Evolutionary conservation across 768 basidiomycete genomes (phyloP), one percentile per base, ranked within the genome.

Genomic region (Hydnomerulius pinastri): DNA sequence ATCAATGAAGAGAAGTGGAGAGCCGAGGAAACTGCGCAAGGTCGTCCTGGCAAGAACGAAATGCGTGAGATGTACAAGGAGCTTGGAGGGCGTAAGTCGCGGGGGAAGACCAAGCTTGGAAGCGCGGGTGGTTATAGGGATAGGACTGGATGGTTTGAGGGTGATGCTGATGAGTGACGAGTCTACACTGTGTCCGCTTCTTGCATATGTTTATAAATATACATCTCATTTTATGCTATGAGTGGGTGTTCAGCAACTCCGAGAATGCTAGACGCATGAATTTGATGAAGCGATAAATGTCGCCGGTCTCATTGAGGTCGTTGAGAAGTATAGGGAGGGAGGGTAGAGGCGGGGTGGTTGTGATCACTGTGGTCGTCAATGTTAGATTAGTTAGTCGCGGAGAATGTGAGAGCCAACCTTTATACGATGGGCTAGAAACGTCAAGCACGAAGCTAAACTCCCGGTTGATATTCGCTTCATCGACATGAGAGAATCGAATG

Each of bases 61-160:
- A 92, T 93, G 87, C 80, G 93, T 33, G 88, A 87, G 60, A 85
- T 87, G 78, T 97, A 96, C 73, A 95, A 95, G 71, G 87, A 90
- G 48, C 72, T 95, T 9, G 88, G 87, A 17, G 93, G 93, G 13
- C 78, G 93, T 54, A 97, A 95, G 70, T 74, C 84, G 2, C 81
- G 79, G 61, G 71, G 65, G 13, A 97, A 96, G 73, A 74, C 76
- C 32, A 92, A 90, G 68, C 72, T 90, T 35, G 90, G 87, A 6
- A 80, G 80, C 50, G 63, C 76, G 2, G 79, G 79, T 7, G 78
- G 81, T 7, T 68, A 74, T 44, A 80, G 89, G 64, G 92, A 95
- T 63, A 87, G 80, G 62, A 90, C 90, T 10, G 91, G 92, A 27
- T 90, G 88, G 83, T 74, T 66, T 10, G 81, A 73, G 48, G 72